Conservation (phyloP, 164 flowering plant genomes). For the Annona cherimola region DNA sequence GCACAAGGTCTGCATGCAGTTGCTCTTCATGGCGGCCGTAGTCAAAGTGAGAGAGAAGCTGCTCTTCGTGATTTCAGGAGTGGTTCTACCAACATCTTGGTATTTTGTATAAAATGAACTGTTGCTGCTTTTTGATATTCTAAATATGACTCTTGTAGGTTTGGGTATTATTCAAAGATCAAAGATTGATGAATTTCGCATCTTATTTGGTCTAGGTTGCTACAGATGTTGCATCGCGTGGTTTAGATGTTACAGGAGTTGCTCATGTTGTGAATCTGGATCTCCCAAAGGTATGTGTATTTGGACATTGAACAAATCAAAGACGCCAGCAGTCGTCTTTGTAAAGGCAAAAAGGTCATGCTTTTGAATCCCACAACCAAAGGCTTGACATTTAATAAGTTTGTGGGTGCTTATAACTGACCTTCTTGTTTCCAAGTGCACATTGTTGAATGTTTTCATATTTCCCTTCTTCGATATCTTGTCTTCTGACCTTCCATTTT, state of each 20-base stretch:
- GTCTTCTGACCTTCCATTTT: background rate
- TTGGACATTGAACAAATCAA: background rate
- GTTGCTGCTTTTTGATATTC: background rate
- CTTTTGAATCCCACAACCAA: background rate
- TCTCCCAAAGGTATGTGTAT: slow-evolving; percentile 59
- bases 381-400: background rate
- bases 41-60: slow-evolving; percentile 63
- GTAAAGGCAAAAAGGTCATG: too few species aligned
- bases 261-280: slow-evolving; percentile 66
- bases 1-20: slow-evolving; percentile 61
- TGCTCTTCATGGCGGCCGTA: slow-evolving; percentile 74
- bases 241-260: slow-evolving; percentile 65
- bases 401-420: background rate
- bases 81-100: slow-evolving; percentile 55
- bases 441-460: background rate
- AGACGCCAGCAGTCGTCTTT: background rate
- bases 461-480: background rate
- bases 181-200: background rate
- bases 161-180: background rate
- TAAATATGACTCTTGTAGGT: background rate
- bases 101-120: slow-evolving; percentile 12
- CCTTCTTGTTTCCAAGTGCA: background rate
- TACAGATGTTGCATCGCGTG: slow-evolving; percentile 78
- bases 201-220: slow-evolving; percentile 41
- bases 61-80: slow-evolving; percentile 56